Base-by-base conservation (phyloP, 345 rosid species). In the Brassica cretica region DNA sequence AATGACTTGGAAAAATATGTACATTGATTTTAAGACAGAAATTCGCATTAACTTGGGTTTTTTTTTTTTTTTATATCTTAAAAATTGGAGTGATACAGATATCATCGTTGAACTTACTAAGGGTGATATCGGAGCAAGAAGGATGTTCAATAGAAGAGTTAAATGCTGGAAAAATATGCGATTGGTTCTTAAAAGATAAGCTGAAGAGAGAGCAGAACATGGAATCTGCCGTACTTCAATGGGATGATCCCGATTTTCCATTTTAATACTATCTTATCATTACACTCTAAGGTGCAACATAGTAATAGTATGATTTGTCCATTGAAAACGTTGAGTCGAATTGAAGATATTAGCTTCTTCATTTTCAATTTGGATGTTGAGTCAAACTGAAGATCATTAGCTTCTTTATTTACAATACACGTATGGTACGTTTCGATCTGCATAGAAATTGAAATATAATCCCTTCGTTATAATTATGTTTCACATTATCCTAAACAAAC, bases 121-220 rank as follows among this genome's bases (percentile, higher is more conserved):
- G 86, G 65, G 95, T 91, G 77, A 79, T 91, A 72, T 78, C 95
- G 3, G 97, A 92, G 84, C 89, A 92, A 69, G 98, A 94, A 82
- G 93, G 87, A 15, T 92, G 94, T 66, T 39, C 89, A 15, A 92
- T 92, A 33, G 93, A 92, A 84, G 94, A 92, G 84, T 78, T 92
- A 58, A 94, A 94, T 49, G 99, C 91, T 7, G 98, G 94, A 25
- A 91, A 80, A 66, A 29, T 89, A 37, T 89, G 98, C 4, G 98
- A 94, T 66, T 94, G 98, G 98, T 92, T 94, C 69, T 25, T 89
- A 5, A 88, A 94, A 29, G 98, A 94, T 68, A 94, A 86, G 85
- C 77, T 86, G 2, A 95, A 87, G 82, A 85, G 94, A 68, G 94
- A 95, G 61, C 96, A 92, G 70, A 85, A 72, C 9, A 62, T 80